phyloP scores from a whole-genome alignment of 345 rosid species.

The Physaria fendleri region DNA sequence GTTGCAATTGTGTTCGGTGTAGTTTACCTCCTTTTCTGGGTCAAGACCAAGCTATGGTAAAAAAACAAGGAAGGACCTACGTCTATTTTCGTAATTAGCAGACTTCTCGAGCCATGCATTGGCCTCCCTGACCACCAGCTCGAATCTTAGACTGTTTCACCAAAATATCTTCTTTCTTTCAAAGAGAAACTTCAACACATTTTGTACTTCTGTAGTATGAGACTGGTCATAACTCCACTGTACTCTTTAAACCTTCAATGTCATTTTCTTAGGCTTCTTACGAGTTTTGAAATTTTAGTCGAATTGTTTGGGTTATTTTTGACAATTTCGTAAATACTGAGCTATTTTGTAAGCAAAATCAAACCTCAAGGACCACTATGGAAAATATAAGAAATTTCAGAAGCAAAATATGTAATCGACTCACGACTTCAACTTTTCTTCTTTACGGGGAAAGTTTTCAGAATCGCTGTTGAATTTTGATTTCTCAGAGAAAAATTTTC shows the following conservation, averaged over 20 bases:
- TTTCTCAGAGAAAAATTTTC: background rate
- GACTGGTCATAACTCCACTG: too few species aligned
- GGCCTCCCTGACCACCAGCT: too few species aligned
- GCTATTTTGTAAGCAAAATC: too few species aligned
- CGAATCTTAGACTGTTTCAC: conserved; percentile 14
- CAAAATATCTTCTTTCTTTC: conserved; percentile 19
- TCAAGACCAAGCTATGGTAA: conserved; percentile 79
- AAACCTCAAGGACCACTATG: too few species aligned
- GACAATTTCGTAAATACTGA: background rate
- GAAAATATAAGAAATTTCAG: background rate
- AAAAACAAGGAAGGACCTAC: conserved; percentile 14
- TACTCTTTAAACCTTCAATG: conserved; percentile 6
- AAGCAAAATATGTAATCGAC: too few species aligned
- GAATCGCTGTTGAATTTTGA: too few species aligned
- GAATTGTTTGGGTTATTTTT: background rate
- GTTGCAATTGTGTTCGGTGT: conserved; percentile 88
- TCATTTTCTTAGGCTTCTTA: conserved; percentile 12
- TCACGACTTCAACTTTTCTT: too few species aligned
- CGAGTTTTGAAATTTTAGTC: background rate
- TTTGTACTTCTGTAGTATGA: conserved; percentile 31
- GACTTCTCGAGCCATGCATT: conserved; percentile 18
- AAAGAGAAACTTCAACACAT: conserved; percentile 28
- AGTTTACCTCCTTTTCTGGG: conserved; percentile 93
- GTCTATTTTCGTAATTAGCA: conserved; percentile 23
- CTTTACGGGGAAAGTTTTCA: too few species aligned